Evolutionary conservation across 2,329 filamentous ascomycete genomes (phyloP).

Genomic region (Cryphonectria naterciae): DNA sequence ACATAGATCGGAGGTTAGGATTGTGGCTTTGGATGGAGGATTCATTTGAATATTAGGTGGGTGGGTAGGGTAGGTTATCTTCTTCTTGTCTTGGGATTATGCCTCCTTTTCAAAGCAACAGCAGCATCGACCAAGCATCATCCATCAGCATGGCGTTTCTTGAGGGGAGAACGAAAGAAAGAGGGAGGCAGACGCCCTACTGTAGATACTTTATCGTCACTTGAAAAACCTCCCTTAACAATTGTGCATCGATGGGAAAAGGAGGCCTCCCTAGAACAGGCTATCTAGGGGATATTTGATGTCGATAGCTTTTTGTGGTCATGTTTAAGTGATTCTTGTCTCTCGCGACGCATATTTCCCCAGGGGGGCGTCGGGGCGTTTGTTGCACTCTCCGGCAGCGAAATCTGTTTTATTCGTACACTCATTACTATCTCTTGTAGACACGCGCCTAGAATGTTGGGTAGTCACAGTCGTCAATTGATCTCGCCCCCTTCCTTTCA

Average conservation of each 20-base stretch:
- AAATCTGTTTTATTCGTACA: slow-evolving; percentile 21
- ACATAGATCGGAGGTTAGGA: background rate
- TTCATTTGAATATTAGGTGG: background rate
- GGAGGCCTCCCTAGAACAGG: background rate
- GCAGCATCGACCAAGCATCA: slow-evolving; percentile 20
- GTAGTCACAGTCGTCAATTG: background rate
- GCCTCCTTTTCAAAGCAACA: background rate
- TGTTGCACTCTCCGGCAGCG: background rate
- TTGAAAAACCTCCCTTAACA: background rate
- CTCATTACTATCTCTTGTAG: slow-evolving; percentile 25
- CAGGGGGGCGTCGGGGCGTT: too few relatives aligned
- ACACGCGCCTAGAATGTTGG: background rate
- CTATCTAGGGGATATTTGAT: background rate
- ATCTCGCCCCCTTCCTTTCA: background rate
- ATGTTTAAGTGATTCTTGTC: background rate
- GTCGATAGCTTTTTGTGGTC: background rate
- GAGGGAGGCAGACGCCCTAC: background rate
- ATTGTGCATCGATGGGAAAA: background rate
- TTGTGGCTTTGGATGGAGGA: background rate
- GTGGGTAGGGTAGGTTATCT: background rate
- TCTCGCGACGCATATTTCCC: background rate
- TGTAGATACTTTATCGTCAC: slow-evolving; percentile 7
- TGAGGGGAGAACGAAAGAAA: background rate
- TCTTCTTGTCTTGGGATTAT: background rate
- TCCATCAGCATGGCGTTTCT: slow-evolving; percentile 26